Conservation (phyloP, 192 early-diverging fungal species). For the Gigaspora rosea region DNA sequence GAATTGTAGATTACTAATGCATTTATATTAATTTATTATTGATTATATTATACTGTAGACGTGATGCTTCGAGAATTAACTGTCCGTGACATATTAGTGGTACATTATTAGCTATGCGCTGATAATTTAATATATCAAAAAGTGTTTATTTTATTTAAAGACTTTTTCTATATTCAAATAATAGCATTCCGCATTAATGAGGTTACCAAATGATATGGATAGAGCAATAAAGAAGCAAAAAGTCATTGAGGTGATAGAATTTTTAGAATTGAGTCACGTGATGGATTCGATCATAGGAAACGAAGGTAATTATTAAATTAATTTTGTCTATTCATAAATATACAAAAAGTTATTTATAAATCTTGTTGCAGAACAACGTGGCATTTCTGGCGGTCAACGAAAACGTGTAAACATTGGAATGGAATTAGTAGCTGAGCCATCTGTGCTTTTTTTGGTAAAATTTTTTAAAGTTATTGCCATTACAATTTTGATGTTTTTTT, state of each 20-base stretch:
- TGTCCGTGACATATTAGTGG: slow-evolving; percentile 60
- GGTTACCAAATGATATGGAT: slow-evolving; percentile 49
- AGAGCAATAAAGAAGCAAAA: slow-evolving; percentile 50
- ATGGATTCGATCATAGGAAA: slow-evolving; percentile 58
- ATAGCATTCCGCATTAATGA: slow-evolving; percentile 66
- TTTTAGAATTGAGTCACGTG: slow-evolving; percentile 59
- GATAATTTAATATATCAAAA: background rate
- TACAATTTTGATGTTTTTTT: too few species aligned
- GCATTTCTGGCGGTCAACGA: slow-evolving; percentile 72
- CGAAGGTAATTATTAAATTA: slow-evolving; percentile 26
- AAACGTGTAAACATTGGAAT: slow-evolving; percentile 81
- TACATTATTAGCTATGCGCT: background rate
- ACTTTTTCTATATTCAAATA: background rate
- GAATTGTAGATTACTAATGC: too few species aligned
- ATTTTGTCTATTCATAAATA: background rate
- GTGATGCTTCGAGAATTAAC: slow-evolving; percentile 64
- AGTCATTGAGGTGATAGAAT: slow-evolving; percentile 58
- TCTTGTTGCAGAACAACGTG: slow-evolving; percentile 47
- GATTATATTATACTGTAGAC: slow-evolving; percentile 37
- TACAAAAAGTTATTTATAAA: background rate
- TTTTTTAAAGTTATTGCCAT: background rate
- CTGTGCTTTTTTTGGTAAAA: slow-evolving; percentile 55
- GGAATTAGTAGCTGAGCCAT: slow-evolving; percentile 62
- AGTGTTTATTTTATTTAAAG: background rate
- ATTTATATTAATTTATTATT: too few species aligned